Base-by-base conservation (phyloP, 1,139 yeast species). In the Suhomyces bribrorum region DNA sequence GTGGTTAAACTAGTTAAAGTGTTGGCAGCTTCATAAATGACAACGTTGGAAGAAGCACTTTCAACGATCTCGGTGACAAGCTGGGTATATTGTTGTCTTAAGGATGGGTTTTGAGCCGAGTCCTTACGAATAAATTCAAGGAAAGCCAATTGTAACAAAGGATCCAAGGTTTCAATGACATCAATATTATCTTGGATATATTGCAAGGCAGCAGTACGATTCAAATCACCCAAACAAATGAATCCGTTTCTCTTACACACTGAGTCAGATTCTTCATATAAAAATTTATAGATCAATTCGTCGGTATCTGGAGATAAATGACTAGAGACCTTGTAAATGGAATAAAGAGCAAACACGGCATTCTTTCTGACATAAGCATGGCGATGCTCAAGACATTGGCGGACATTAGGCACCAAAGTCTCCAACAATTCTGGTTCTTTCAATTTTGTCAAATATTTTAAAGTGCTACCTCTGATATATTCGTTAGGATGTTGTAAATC, bases 401-500 rank as follows among this genome's bases (percentile, higher is more conserved):
- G 80, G 36, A 90, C 90, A 34, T 94, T 84, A 28, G 98, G 97
- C 30, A 92, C 94, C 64, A 94, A 76, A 38, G 97, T 96, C 65
- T 94, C 98, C 60, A 94, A 76, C 51, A 94, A 77, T 61, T 92
- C 98, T 1, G 95, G 85, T 66, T 94, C 98, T 58, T 83, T 85
- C 61, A 94, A 75, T 61, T 92, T 94, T 47, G 92, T 81, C 59
- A 94, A 75, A 62, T 89, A 92, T 56, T 97, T 80, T 64, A 94
- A 75, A 7, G 98, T 90, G 52, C 89, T 88, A 52, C 98, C 99
- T 55, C 98, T 80, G 48, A 94, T 86, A 60, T 84, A 94, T 65
- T 94, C 98, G 68, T 94, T 94, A 37, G 98, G 97, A 66, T 94
- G 98, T 65, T 90, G 97, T 53, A 94, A 77, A 62, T 94, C 99